phyloP scores from a whole-genome alignment of 495 filamentous ascomycete species.

The Lasiosphaeria hispida region DNA sequence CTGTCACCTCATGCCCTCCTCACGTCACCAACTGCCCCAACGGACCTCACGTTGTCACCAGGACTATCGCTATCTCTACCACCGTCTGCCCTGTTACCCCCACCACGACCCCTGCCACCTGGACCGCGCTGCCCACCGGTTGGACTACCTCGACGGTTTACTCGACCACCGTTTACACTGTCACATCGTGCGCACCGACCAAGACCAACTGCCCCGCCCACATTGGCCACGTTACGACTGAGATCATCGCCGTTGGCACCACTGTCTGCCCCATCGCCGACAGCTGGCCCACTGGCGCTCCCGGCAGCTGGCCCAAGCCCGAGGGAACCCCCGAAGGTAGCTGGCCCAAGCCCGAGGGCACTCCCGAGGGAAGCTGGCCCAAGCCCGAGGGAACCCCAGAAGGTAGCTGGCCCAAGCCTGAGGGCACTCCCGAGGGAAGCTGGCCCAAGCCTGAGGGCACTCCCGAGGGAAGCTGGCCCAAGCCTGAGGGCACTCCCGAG shows the following conservation, averaged over 20 bases:
- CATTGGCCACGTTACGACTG: conserved; percentile 40
- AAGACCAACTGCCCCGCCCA: conserved; percentile 57
- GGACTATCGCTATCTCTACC: conserved; percentile 38
- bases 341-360: too few species aligned
- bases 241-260: conserved; percentile 35
- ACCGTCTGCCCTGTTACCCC: conserved; percentile 46
- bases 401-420: too few species aligned
- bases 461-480: too few species aligned
- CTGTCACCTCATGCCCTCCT: conserved; percentile 58
- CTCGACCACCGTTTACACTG: conserved; percentile 53
- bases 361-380: too few species aligned
- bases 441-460: too few species aligned
- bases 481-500: not conserved
- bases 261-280: conserved; percentile 36
- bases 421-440: too few species aligned
- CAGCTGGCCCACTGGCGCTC: not conserved
- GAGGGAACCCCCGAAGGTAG: not conserved
- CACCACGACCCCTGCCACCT: conserved; percentile 25
- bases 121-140: conserved; percentile 11
- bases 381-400: too few species aligned
- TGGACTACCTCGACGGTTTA: conserved; percentile 49
- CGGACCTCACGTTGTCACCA: conserved; percentile 35
- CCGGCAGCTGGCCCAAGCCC: not conserved
- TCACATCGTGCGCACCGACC: conserved; percentile 54
- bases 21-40: conserved; percentile 55